These are phyloP conservation scores for Brettanomyces custersianus DNA, from an alignment of 805 yeast genomes.

Conservation along the genomic window DNA sequence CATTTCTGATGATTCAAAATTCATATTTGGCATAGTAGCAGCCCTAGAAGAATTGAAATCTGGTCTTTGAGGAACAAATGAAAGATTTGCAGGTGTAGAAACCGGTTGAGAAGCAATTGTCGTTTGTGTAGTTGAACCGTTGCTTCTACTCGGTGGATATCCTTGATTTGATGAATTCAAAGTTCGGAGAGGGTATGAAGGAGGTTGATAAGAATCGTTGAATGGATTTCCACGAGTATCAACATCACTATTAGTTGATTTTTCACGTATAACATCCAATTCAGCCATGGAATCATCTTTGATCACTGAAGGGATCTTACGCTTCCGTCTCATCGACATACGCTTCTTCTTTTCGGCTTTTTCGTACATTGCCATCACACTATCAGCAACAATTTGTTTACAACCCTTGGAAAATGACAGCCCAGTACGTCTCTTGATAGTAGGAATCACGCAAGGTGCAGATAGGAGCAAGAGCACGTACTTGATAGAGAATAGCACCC, in stretches of 20 bases:
- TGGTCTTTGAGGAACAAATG: neutral
- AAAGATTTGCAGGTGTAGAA: neutral
- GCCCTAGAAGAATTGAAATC: neutral
- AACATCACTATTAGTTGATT: neutral
- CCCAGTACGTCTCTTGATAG: conserved; percentile 5
- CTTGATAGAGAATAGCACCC: conserved; percentile 49
- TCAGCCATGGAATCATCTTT: conserved; percentile 13
- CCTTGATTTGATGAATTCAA: neutral
- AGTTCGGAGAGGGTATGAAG: neutral
- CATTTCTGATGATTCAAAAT: neutral
- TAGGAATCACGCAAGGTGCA: conserved; percentile 14
- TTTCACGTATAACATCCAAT: neutral
- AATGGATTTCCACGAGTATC: conserved; percentile 6
- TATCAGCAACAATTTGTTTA: conserved; percentile 18
- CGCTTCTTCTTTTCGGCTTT: conserved; percentile 11
- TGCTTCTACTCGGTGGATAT: too few species aligned
- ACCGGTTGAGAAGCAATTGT: too few species aligned
- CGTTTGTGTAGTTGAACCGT: too few species aligned
- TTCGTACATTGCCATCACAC: conserved; percentile 19
- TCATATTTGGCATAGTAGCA: neutral
- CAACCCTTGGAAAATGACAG: conserved; percentile 16
- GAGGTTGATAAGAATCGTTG: conserved; percentile 1
- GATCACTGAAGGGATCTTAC: conserved; percentile 14
- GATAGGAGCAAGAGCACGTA: conserved; percentile 15
- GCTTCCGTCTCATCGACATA: conserved; percentile 8